Base-by-base conservation (phyloP, 2,329 filamentous ascomycete species). In the Trichoderma endophyticum region DNA sequence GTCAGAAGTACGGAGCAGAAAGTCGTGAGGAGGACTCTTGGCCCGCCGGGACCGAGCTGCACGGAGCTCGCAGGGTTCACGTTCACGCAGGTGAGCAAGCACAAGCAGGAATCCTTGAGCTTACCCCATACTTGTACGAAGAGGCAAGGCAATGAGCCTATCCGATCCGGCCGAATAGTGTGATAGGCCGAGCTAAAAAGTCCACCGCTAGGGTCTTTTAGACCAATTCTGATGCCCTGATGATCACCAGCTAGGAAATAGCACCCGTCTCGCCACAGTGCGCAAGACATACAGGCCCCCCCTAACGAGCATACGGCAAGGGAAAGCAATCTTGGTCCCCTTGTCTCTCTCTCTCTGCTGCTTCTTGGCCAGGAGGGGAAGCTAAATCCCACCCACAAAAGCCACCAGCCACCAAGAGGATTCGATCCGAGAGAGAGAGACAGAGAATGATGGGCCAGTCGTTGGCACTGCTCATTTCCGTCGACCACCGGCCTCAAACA, bases 201-300 rank as follows among this genome's bases (percentile, higher is more conserved):
- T 21, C 48, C 68, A 64, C 51, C 11, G 43, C 61, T 61, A 72
- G 57, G 70, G 70, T 36, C 66, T 59, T 59, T 48, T 56, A 32
- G 64, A 32, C 30, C 70, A 72, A 59, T 57, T 68, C 54, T 56
- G 56, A 67, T 51, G 60, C 63, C 56, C 57, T 72, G 64, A 72
- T 72, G 70, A 72, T 72, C 70, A 72, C 64, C 70, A 61, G 63
- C 70, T 72, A 72, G 70, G 59, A 68, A 57, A 69, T 68, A 72
- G 63, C 65, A 61, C 64, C 63, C 64, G 63, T 54, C 64, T 66
- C 48, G 70, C 26, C 70, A 72, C 70, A 72, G 70, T 72, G 70
- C 70, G 62, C 34, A 66, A 62, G 70, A 54, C 63, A 26, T 24
- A 61, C 70, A 26, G 30, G 8, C 24, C 61, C 43, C 36, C 30